Evolutionary conservation across 768 basidiomycete genomes (phyloP).

Genomic region (Fomitopsis serialis): DNA sequence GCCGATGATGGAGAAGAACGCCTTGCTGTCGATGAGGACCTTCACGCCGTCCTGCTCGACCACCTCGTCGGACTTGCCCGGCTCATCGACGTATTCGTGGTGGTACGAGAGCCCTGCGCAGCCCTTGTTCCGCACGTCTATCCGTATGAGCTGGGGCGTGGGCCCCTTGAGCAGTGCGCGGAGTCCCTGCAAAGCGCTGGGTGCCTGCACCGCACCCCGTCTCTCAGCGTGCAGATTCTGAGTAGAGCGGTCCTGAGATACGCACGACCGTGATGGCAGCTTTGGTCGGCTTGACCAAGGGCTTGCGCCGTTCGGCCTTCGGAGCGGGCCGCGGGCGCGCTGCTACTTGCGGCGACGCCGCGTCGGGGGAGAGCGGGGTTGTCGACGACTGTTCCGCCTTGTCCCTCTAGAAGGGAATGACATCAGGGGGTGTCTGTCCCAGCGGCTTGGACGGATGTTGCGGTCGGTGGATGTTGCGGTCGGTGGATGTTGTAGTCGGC

Average conservation of each 20-base stretch:
- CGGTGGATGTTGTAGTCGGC: no score
- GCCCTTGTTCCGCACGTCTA: constrained; percentile 95
- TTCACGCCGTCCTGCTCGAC: constrained; percentile 93
- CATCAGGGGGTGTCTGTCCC: no score
- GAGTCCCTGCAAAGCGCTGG: constrained; percentile 69
- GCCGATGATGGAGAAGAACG: constrained; percentile 95
- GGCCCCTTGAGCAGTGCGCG: constrained; percentile 72
- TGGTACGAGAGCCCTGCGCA: constrained; percentile 92
- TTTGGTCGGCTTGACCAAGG: constrained; percentile 64
- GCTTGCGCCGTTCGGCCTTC: constrained; percentile 56
- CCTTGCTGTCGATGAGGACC: constrained; percentile 94
- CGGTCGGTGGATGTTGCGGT: no score
- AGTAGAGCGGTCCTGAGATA: background rate
- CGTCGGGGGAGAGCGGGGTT: no score
- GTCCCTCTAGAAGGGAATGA: no score
- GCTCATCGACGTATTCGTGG: constrained; percentile 89
- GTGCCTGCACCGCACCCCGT: constrained; percentile 49
- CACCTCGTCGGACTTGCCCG: constrained; percentile 91
- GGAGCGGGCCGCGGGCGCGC: constrained; percentile 70
- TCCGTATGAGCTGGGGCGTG: constrained; percentile 86
- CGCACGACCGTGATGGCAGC: constrained; percentile 71
- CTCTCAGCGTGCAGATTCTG: background rate
- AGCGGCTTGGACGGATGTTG: no score
- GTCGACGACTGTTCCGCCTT: no score
- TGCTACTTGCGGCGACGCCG: constrained; percentile 61